Evolutionary conservation across 176 grass and related monocot species (phyloP).

Genomic region (Triticum dicoccoides): DNA sequence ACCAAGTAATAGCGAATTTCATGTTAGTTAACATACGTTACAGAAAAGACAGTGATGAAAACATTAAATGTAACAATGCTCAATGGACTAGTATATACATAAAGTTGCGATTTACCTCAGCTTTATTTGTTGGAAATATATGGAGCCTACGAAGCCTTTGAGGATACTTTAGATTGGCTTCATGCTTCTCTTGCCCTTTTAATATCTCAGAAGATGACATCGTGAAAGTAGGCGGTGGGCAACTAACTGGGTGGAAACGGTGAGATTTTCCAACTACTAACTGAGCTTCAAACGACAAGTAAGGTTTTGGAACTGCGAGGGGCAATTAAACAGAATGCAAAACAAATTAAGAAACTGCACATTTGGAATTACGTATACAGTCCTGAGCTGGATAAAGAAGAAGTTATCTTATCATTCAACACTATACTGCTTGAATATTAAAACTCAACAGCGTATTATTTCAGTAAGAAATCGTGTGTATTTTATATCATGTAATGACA

Average conservation of each 20-base stretch:
- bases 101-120: slow-evolving; percentile 60
- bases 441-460: neutral
- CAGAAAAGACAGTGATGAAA: slow-evolving; percentile 5
- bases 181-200: slow-evolving; percentile 80
- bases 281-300: slow-evolving; percentile 91
- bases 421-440: neutral
- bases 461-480: neutral
- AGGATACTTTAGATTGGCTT: slow-evolving; percentile 82
- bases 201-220: slow-evolving; percentile 58
- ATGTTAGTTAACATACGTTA: neutral
- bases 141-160: slow-evolving; percentile 80
- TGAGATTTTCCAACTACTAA: slow-evolving; percentile 86
- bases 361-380: slow-evolving; percentile 9
- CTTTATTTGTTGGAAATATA: slow-evolving; percentile 87
- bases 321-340: slow-evolving; percentile 24
- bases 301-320: slow-evolving; percentile 84
- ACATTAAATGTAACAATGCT: slow-evolving; percentile 7
- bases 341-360: neutral
- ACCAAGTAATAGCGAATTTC: neutral
- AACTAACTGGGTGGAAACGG: slow-evolving; percentile 64
- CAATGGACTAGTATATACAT: slow-evolving; percentile 21
- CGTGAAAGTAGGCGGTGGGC: slow-evolving; percentile 38
- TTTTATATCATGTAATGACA: slow-evolving; percentile 39
- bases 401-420: slow-evolving; percentile 4
- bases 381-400: slow-evolving; percentile 13